Percentiles rank a stretch among this genome's conserved stretches.
Evolutionary conservation across 2,329 filamentous ascomycete genomes (phyloP).

Genomic region (Chaetomium olivaceum): DNA sequence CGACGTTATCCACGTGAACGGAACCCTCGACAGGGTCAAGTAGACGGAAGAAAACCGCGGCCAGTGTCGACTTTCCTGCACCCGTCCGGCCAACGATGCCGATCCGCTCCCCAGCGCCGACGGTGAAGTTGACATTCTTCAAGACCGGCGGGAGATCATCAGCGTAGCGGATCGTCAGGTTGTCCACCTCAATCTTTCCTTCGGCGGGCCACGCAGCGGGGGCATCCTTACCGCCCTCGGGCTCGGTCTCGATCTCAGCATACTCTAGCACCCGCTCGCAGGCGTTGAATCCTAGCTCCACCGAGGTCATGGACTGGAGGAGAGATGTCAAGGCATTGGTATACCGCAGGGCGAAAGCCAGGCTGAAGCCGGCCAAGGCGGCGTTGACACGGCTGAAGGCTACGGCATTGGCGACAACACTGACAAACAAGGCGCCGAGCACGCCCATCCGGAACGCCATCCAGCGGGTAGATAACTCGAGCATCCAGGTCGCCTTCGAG

Average conservation of each 20-base stretch:
- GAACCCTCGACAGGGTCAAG: slow-evolving; percentile 46
- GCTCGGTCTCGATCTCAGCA: slow-evolving; percentile 42
- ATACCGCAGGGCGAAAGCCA: slow-evolving; percentile 44
- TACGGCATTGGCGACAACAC: slow-evolving; percentile 41
- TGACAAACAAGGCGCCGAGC: slow-evolving; percentile 43
- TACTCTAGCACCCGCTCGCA: slow-evolving; percentile 49
- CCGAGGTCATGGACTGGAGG: slow-evolving; percentile 40
- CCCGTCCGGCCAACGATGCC: slow-evolving; percentile 66
- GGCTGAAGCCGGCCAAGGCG: slow-evolving; percentile 44
- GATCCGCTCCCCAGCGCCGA: slow-evolving; percentile 58
- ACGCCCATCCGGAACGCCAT: slow-evolving; percentile 44
- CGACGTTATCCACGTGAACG: slow-evolving; percentile 49
- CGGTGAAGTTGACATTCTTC: slow-evolving; percentile 42
- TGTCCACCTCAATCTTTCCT: slow-evolving; percentile 43
- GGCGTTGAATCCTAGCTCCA: slow-evolving; percentile 47
- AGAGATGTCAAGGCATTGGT: slow-evolving; percentile 39
- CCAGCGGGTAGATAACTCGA: slow-evolving; percentile 39
- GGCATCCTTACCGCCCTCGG: slow-evolving; percentile 39
- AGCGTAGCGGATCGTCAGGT: slow-evolving; percentile 43
- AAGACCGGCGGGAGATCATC: slow-evolving; percentile 41
- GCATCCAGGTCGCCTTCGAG: slow-evolving; percentile 38
- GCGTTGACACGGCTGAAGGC: slow-evolving; percentile 41
- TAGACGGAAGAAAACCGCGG: slow-evolving; percentile 64
- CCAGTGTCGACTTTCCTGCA: slow-evolving; percentile 66
- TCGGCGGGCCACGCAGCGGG: slow-evolving; percentile 46